A percentile compares a stretch with the other conserved stretches of the same genome.
phyloP scores from a whole-genome alignment of 2,329 filamentous ascomycete species.

The Apiospora kogelbergensis region DNA sequence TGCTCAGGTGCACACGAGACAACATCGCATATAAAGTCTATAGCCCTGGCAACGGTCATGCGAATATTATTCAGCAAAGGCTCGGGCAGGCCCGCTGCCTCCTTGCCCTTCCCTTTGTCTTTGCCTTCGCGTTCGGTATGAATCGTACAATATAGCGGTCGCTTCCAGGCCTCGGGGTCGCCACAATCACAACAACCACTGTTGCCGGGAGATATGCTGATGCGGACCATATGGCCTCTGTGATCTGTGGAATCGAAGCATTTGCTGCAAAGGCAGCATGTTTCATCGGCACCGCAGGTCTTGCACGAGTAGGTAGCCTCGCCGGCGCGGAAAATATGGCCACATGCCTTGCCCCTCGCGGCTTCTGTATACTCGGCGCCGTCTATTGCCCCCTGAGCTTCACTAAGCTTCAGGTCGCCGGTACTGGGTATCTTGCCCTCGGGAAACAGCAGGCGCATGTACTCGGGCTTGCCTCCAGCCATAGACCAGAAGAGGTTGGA shows the following conservation, averaged over 20 bases:
- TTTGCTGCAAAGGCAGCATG: conserved; percentile 88
- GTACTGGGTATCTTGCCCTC: conserved; percentile 63
- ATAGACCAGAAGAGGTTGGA: conserved; percentile 84
- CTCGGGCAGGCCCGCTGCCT: conserved; percentile 62
- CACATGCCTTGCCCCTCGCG: conserved; percentile 89
- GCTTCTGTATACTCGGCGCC: conserved; percentile 93
- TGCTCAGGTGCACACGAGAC: conserved; percentile 98
- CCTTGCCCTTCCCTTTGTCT: conserved; percentile 62
- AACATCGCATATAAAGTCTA: conserved; percentile 97
- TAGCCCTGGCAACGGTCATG: conserved; percentile 79
- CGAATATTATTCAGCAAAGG: conserved; percentile 77
- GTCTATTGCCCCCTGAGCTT: conserved; percentile 88
- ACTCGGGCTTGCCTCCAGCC: conserved; percentile 70
- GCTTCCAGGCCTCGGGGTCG: conserved; percentile 90
- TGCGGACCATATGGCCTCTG: conserved; percentile 86
- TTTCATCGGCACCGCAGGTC: conserved; percentile 92
- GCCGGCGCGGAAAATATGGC: conserved; percentile 93
- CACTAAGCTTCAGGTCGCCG: conserved; percentile 71
- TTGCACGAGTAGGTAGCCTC: conserved; percentile 94
- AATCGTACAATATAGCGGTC: conserved; percentile 88
- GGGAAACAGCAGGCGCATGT: conserved; percentile 81
- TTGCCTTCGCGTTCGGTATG: conserved; percentile 67
- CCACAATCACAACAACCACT: conserved; percentile 97
- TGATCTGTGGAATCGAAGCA: conserved; percentile 97
- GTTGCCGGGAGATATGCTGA: conserved; percentile 85